Evolutionary conservation across 257 asterid species (phyloP).

Genomic region (Solanum paucissectum): DNA sequence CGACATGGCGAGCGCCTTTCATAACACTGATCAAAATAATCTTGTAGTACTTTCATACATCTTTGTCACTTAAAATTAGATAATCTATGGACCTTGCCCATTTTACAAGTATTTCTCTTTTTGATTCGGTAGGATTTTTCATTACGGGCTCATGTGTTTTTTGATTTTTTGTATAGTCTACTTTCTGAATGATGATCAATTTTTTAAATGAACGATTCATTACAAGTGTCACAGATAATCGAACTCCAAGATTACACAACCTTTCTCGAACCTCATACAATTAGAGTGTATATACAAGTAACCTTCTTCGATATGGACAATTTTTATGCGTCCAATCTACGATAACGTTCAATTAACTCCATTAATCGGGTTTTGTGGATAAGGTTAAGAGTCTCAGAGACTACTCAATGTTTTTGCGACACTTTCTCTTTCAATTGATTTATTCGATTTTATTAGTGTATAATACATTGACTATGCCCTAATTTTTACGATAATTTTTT

Average conservation of each 20-base stretch:
- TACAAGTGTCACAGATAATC: not conserved
- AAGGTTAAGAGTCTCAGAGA: not conserved
- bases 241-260: not conserved
- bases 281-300: not conserved
- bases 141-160: too few relatives aligned
- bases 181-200: not conserved
- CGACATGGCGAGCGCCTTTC: too few relatives aligned
- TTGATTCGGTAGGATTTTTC: too few relatives aligned
- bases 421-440: not conserved
- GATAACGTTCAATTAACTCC: not conserved
- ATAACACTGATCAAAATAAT: too few relatives aligned
- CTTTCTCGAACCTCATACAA: not conserved
- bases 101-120: too few relatives aligned
- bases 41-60: not conserved
- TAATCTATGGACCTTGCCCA: not conserved
- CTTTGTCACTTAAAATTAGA: not conserved
- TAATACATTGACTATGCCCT: not conserved
- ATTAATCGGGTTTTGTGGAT: not conserved
- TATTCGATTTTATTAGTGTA: not conserved
- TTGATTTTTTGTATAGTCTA: not conserved
- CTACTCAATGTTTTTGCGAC: not conserved
- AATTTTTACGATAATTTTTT: not conserved
- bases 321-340: not conserved
- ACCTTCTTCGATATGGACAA: not conserved
- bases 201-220: too few relatives aligned